phyloP scores from a whole-genome alignment of 177 flowering plant genomes.

The Vitis hybrid region DNA sequence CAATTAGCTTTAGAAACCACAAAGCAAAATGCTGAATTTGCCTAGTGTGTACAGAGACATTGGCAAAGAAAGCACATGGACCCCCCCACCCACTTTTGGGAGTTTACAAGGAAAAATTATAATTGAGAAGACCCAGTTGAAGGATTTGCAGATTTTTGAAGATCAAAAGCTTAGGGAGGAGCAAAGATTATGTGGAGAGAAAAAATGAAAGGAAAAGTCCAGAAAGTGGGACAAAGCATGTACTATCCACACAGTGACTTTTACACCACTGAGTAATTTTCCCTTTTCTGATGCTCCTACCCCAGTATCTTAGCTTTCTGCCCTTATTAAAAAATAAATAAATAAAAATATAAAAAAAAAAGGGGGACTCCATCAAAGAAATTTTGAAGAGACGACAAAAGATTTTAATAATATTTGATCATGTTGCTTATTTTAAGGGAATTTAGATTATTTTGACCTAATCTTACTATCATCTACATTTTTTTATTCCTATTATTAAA shows the following conservation, averaged over 20 bases:
- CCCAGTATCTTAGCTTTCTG: constrained; percentile 8
- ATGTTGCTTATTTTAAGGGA: constrained; percentile 1
- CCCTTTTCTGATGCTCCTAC: background rate
- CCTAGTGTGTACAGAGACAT: too few species aligned
- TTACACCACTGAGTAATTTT: constrained; percentile 12
- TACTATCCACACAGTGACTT: constrained; percentile 30
- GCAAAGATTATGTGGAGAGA: background rate
- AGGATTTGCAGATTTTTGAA: too few species aligned
- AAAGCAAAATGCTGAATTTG: too few species aligned
- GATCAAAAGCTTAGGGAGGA: background rate
- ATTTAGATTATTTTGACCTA: constrained; percentile 29
- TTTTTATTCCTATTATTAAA: constrained; percentile 2
- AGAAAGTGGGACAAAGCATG: constrained; percentile 37
- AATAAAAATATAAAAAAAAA: background rate
- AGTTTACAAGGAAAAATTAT: too few species aligned
- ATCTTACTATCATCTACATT: constrained; percentile 15
- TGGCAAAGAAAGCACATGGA: too few species aligned
- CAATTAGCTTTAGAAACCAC: too few species aligned
- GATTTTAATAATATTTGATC: background rate
- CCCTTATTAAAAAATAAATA: background rate
- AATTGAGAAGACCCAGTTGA: too few species aligned
- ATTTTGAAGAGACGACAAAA: background rate
- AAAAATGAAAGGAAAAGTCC: constrained; percentile 20
- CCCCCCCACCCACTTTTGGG: too few species aligned
- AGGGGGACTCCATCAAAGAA: background rate